Evolutionary conservation across 768 basidiomycete genomes (phyloP), one percentile per base, ranked within the genome.

Genomic region (Hygrocybe coccinea): DNA sequence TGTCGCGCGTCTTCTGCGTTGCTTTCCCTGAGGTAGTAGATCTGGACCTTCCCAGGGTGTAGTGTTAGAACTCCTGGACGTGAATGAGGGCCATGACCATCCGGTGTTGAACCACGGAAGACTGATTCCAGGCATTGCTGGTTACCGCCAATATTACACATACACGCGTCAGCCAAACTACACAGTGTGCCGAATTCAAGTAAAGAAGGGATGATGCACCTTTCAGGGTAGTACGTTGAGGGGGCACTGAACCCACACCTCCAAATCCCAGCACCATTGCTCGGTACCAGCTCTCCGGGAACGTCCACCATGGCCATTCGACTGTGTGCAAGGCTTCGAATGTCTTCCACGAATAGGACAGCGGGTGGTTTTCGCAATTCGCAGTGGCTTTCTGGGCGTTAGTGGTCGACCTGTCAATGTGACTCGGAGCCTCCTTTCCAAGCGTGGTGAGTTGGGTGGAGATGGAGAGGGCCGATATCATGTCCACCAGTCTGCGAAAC

Each of bases 381-480:
- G 58, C 39, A 49, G 53, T 3, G 59, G 21, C 49, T 51, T 11
- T 22, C 47, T 29, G n/a, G 41, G 35, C 8, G 25, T 36, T 50
- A 54, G 47, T 5, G 47, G 47, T 11, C 37, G 34, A 33, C 25
- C 55, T 33, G 45, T 58, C 24, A 8, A 29, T 29, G 54, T 50
- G 46, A 21, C 21, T 37, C 52, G 56, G 21, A 15, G 38, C 24
- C 19, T 24, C 33, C 24, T 58, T 58, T 48, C 25, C 64, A 68
- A 71, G 73, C 29, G 72, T 60, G 38, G 83, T 63, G 65, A 83
- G 87, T 24, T 87, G 83, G 63, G 80, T 81, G 3, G 87, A 82
- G 24, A 89, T 79, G 0, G 87, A 86, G n/a, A 88, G 69, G 0
- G 84, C 75, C 0, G 86, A 86, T 41, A 90, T 76, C 37, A 79